Evolutionary conservation across 257 asterid genomes (phyloP), one percentile per base, ranked within the genome.

Genomic region (Perilla frutescens): DNA sequence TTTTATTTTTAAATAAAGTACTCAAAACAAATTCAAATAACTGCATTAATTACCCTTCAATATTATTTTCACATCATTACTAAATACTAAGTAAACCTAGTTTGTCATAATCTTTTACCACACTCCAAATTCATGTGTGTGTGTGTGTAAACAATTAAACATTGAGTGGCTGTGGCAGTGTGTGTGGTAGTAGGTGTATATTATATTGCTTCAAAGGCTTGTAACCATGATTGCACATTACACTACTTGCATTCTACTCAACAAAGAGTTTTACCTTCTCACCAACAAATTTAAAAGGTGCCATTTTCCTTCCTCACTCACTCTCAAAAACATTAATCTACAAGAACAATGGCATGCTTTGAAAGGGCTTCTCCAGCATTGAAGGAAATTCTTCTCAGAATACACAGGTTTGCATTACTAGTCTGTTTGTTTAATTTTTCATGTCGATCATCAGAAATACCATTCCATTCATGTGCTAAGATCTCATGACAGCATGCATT

Each of bases 321-420:
- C 50, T 32, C 54, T 29, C 14, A 68, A 59, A 86, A 37, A 64
- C 8, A 43, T 43, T 64, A 62, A 83, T 44, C 26, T 39, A 20
- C 34, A 40, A 72, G n/a, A 60, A 60, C 76, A 47, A 87, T 91
- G 96, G 87, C 90, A 68, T 88, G 84, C 77, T 91, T 89, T 72
- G 90, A 91, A 75, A 90, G 95, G 85, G 91, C 89, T 60, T 94
- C 98, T 26, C 96, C 96, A 47, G 93, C 93, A 68, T 63, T 88
- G 84, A 90, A 80, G 82, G 96, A 86, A 84, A 77, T 94, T 77
- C 90, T 94, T 66, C 86, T 88, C 65, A 87, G 78, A 74, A 70
- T 89, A 70, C 89, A 94, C 88, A 81, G 90, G 96, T 91, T 78
- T 66, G 74, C 20, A n/a, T 43, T 58, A 55, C 67, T 59, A 15